Base-by-base conservation (phyloP, 306 rosid genomes). In the Urtica urens region DNA sequence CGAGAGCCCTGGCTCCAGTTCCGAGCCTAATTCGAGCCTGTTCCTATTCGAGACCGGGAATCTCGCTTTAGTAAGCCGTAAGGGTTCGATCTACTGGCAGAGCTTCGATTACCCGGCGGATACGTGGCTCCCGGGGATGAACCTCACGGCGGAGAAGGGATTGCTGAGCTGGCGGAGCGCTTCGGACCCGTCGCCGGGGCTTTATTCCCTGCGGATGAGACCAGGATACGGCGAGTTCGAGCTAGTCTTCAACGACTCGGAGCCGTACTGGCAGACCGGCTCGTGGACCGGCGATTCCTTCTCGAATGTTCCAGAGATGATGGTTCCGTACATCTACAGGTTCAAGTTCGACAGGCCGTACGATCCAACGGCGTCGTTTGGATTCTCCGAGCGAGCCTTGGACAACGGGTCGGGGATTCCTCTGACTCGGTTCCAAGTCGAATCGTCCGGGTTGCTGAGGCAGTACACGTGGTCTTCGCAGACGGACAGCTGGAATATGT, bases 101-200 rank as follows among this genome's bases (percentile, higher is more conserved):
- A 86, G 96, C 72, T 86, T 86, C 66, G 88, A 86, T 16, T 57
- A 53, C 18, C 96, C 96, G 7, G 59, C 88, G 2, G 86, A 86
- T 55, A 74, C 78, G 15, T 86, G 93, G 93, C 74, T 86, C 0
- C 93, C 96, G 0, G 96, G 88, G 1, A 81, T 86, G 81, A 79
- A 86, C 41, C 73, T 86, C 24, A 76, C 96, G 33, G 53, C 40
- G 1, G 49, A 31, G n/a, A 59, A 55, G 7, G 59, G 35, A 1
- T 44, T 86, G 18, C 27, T 46, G 3, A 69, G 82, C 0, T 86
- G 96, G 96, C 60, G 66, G 22, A 60, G 76, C 65, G 16, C 30
- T 6, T 54, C 65, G 1, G 78, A 86, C 66, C 96, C 96, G 4
- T 52, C 82, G 0, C 73, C 78, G 1, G 96, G 96, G 7, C 54